Evolutionary conservation across 2,329 filamentous ascomycete genomes (phyloP).

Genomic region (Talaromyces sp.): DNA sequence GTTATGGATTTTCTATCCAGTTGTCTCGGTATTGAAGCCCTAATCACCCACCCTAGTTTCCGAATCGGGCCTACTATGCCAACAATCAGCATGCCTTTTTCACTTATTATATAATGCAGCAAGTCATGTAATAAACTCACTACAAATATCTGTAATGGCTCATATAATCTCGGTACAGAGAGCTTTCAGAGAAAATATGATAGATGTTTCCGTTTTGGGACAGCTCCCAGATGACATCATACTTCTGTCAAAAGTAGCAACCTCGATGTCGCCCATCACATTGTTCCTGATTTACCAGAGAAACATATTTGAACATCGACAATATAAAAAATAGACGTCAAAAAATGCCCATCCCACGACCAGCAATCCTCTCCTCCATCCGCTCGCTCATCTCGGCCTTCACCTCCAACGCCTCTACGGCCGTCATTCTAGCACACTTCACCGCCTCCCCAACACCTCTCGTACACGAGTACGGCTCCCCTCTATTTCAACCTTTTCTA

Average conservation of each 20-base stretch:
- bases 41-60: not conserved
- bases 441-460: conserved; percentile 26
- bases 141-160: no score
- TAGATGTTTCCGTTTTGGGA: conserved; percentile 6
- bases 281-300: no score
- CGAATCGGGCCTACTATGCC: not conserved
- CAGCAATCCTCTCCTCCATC: conserved; percentile 26
- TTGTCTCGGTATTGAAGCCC: not conserved
- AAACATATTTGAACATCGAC: not conserved
- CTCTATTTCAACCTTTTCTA: conserved; percentile 26
- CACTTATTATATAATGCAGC: no score
- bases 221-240: conserved; percentile 6
- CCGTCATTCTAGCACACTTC: conserved; percentile 31
- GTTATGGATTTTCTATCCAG: not conserved
- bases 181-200: not conserved
- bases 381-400: conserved; percentile 32
- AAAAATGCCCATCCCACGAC: conserved; percentile 16
- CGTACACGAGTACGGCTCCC: conserved; percentile 41
- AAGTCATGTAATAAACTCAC: no score
- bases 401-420: conserved; percentile 24
- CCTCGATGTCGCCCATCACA: not conserved
- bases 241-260: not conserved
- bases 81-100: not conserved
- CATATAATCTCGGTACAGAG: no score
- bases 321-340: not conserved